Percentiles rank a stretch among this genome's conserved stretches.
phyloP scores from a whole-genome alignment of 352 stramenopile species.

The Elongisporangium prolatum region DNA sequence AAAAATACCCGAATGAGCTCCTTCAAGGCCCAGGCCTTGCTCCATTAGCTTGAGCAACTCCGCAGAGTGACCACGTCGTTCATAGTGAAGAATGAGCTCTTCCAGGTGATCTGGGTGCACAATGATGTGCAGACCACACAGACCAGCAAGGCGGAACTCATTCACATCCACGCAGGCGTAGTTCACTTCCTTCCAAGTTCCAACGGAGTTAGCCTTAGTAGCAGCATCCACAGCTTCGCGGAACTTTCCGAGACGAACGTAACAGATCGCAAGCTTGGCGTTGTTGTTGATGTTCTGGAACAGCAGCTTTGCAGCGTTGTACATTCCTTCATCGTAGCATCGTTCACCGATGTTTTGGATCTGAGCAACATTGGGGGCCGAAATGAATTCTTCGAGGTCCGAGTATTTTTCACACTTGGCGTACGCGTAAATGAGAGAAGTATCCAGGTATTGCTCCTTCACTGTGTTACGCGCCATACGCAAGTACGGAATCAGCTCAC shows the following conservation, averaged over 20 bases:
- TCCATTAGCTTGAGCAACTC: conserved; percentile 98
- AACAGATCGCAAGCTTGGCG: conserved; percentile 99
- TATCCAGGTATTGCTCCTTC: conserved; percentile 99
- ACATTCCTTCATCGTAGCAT: conserved; percentile 98
- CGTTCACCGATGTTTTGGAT: conserved; percentile 99
- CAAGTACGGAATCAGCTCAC: conserved; percentile 97
- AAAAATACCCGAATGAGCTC: conserved; percentile 99
- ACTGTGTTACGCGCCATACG: conserved; percentile 99
- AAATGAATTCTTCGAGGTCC: conserved; percentile 99
- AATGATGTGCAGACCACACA: conserved; percentile 99
- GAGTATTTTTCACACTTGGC: conserved; percentile 98
- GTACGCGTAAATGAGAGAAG: conserved; percentile 98
- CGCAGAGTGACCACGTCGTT: conserved; percentile 94
- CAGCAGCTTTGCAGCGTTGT: conserved; percentile 97
- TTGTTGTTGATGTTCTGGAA: conserved; percentile 99
- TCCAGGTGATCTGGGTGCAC: conserved; percentile 99
- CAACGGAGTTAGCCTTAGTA: conserved; percentile 98
- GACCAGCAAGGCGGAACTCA: conserved; percentile 97
- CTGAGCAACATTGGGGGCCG: conserved; percentile 98
- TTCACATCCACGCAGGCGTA: conserved; percentile 97
- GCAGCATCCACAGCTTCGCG: conserved; percentile 98
- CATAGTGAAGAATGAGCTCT: conserved; percentile 99
- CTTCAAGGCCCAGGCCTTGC: conserved; percentile 98
- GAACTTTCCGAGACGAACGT: conserved; percentile 98
- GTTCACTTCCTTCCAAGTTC: conserved; percentile 99